phyloP scores from a whole-genome alignment of 164 flowering plant genomes.

The Nelumbo lutea region DNA sequence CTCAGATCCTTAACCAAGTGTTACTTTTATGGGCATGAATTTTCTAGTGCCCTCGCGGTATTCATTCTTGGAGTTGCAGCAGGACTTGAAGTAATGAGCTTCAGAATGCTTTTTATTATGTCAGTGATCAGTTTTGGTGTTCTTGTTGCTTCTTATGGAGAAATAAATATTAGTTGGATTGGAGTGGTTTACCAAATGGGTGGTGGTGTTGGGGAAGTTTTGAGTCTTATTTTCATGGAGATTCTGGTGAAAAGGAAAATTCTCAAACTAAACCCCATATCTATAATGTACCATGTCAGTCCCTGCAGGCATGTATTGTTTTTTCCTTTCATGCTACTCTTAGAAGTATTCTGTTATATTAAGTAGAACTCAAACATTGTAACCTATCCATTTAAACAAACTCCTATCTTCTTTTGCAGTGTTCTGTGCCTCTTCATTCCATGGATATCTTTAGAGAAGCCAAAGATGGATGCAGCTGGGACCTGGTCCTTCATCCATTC shows the following conservation, averaged over 20 bases:
- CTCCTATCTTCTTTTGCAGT: constrained; percentile 42
- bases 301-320: constrained; percentile 78
- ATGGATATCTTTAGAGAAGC: constrained; percentile 90
- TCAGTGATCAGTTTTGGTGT: constrained; percentile 97
- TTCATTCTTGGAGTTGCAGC: constrained; percentile 88
- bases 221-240: constrained; percentile 98
- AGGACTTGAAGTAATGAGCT: constrained; percentile 92
- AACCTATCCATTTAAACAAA: no score
- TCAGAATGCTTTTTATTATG: constrained; percentile 92
- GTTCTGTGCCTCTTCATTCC: constrained; percentile 90
- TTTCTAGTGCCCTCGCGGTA: constrained; percentile 96
- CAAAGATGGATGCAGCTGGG: constrained; percentile 77
- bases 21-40: neutral
- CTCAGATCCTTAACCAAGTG: neutral
- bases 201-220: constrained; percentile 94
- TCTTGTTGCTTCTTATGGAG: constrained; percentile 94
- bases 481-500: constrained; percentile 72
- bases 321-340: neutral
- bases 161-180: constrained; percentile 81
- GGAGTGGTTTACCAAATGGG: constrained; percentile 99
- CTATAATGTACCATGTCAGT: constrained; percentile 95
- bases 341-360: no score
- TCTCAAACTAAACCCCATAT: constrained; percentile 75
- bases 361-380: no score
- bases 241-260: constrained; percentile 92